A percentile compares a stretch with the other conserved stretches of the same genome.
Conservation (phyloP, 2,329 filamentous ascomycete species). For the Dactylellina sp. region DNA sequence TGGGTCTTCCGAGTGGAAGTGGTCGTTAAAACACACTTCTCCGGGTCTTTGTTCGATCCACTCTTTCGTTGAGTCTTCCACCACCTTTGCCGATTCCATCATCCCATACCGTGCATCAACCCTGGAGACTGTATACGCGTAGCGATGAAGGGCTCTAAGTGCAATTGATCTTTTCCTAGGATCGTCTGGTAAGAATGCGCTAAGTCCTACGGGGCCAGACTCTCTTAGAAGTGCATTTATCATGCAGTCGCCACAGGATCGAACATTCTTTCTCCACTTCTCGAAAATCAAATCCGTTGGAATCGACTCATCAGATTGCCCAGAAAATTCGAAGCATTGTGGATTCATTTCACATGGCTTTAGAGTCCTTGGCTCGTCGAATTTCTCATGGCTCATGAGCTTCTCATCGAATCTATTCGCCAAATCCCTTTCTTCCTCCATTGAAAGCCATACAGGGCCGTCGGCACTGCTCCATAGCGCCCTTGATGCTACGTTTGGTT, state of each 20-base stretch:
- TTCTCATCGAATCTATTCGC: slow-evolving; percentile 23
- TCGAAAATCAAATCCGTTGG: slow-evolving; percentile 34
- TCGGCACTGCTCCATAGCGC: slow-evolving; percentile 41
- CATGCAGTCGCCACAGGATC: slow-evolving; percentile 46
- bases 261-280: slow-evolving; percentile 28
- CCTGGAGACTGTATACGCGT: slow-evolving; percentile 37
- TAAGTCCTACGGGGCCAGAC: slow-evolving; percentile 26
- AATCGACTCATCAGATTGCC: neutral
- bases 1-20: slow-evolving; percentile 36
- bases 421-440: slow-evolving; percentile 32
- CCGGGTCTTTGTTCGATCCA: slow-evolving; percentile 35
- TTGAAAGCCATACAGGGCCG: slow-evolving; percentile 42
- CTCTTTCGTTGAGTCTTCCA: slow-evolving; percentile 4
- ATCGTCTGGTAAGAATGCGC: slow-evolving; percentile 25
- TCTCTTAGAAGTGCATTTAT: slow-evolving; percentile 39
- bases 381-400: neutral
- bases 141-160: slow-evolving; percentile 24
- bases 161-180: slow-evolving; percentile 21
- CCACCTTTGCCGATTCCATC: slow-evolving; percentile 34
- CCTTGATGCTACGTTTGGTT: slow-evolving; percentile 28
- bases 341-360: slow-evolving; percentile 31
- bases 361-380: slow-evolving; percentile 28
- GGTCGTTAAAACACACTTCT: slow-evolving; percentile 49
- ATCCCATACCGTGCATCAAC: slow-evolving; percentile 50
- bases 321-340: slow-evolving; percentile 31